Conservation (phyloP, 2,329 filamentous ascomycete species). For the Domatiomyces globalis region DNA sequence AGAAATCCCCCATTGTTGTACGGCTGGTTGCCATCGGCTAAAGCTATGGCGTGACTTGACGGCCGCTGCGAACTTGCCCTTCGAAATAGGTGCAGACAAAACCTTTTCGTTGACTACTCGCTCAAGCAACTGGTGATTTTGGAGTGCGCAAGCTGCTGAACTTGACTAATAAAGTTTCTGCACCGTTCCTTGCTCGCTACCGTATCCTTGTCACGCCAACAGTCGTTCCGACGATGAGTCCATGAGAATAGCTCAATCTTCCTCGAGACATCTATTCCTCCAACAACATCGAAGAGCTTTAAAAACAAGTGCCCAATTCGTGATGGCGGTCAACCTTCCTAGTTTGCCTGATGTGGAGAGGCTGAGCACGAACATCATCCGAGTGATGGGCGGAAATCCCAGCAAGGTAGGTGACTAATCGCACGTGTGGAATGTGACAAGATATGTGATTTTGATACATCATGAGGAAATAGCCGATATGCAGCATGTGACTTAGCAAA, state of each 20-base stretch:
- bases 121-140: too few species aligned
- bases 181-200: not conserved
- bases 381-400: conserved; percentile 82
- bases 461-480: not conserved
- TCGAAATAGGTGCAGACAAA: too few species aligned
- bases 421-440: not conserved
- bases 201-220: not conserved
- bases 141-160: too few species aligned
- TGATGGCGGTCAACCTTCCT: conserved; percentile 49
- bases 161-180: not conserved
- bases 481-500: not conserved
- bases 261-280: not conserved
- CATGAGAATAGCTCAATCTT: not conserved
- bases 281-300: not conserved
- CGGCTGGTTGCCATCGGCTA: too few species aligned
- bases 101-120: too few species aligned
- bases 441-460: not conserved
- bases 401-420: conserved; percentile 46
- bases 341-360: conserved; percentile 60
- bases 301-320: not conserved
- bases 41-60: too few species aligned
- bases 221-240: not conserved
- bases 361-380: conserved; percentile 62
- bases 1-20: too few species aligned
- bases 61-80: too few species aligned